Conservation (phyloP, 1,284 basidiomycete species). For the Rhodofomes roseus region DNA sequence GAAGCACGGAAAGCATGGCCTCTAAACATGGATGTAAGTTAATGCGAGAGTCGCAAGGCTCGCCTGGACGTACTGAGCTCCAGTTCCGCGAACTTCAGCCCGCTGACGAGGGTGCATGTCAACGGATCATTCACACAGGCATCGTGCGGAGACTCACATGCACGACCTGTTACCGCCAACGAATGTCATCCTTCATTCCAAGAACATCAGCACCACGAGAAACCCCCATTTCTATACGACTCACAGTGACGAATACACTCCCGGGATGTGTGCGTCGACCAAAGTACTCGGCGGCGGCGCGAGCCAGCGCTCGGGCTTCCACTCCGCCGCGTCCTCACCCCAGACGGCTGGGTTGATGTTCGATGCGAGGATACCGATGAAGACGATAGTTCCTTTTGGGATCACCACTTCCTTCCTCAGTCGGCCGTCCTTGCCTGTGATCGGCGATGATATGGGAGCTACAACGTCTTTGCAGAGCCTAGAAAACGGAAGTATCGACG, state of each 20-base stretch:
- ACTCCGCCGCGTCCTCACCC: slow-evolving; percentile 6
- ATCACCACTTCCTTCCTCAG: slow-evolving; percentile 36
- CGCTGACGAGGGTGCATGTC: not conserved
- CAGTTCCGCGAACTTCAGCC: not conserved
- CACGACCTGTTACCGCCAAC: not conserved
- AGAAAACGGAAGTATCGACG: too few relatives aligned
- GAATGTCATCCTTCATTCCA: not conserved
- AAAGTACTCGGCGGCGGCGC: not conserved
- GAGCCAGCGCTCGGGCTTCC: slow-evolving; percentile 3
- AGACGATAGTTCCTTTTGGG: slow-evolving; percentile 40
- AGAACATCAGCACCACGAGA: not conserved
- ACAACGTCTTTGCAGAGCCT: slow-evolving; percentile 17
- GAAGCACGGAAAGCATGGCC: slow-evolving; percentile 9
- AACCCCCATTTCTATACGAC: too few relatives aligned
- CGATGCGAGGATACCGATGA: slow-evolving; percentile 36
- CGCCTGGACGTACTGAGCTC: not conserved
- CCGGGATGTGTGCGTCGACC: not conserved
- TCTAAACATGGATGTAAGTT: slow-evolving; percentile 5
- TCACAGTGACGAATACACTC: not conserved
- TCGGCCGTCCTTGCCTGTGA: slow-evolving; percentile 23
- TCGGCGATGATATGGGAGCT: slow-evolving; percentile 19
- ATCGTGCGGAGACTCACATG: not conserved
- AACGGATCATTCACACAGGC: not conserved
- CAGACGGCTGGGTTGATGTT: slow-evolving; percentile 28
- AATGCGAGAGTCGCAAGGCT: not conserved